A percentile compares a stretch with the other conserved stretches of the same genome.
These are phyloP conservation scores for Nannochloropsis oceanica DNA, from an alignment of 108 stramenopile genomes.

Conservation along the genomic window DNA sequence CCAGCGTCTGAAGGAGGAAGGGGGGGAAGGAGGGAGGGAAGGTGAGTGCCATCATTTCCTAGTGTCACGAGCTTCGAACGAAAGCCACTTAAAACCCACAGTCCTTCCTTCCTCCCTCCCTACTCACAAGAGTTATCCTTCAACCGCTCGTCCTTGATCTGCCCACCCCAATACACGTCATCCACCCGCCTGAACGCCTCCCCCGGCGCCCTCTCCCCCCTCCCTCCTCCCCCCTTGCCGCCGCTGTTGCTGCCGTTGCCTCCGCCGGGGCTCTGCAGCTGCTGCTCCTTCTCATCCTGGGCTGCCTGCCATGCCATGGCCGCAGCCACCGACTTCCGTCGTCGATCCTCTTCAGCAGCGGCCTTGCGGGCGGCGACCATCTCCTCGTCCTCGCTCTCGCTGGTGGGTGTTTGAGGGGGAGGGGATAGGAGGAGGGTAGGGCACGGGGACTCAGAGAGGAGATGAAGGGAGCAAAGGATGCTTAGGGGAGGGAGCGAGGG, in stretches of 20 bases:
- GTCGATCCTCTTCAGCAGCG: constrained; percentile 28
- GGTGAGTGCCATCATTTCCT: constrained; percentile 9
- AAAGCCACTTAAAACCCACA: not conserved
- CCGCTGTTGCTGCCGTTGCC: constrained; percentile 62
- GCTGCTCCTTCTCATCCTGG: constrained; percentile 6
- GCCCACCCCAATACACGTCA: constrained; percentile 69
- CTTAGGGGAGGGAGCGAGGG: not conserved
- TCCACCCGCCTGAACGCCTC: constrained; percentile 90
- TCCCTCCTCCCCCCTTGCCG: constrained; percentile 45
- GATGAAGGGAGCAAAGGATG: no score
- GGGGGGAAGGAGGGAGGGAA: not conserved
- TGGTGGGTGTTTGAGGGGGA: constrained; percentile 17
- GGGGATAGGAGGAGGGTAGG: no score
- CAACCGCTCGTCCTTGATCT: constrained; percentile 67
- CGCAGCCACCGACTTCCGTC: constrained; percentile 46
- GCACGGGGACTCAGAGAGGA: no score
- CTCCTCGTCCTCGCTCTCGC: constrained; percentile 15
- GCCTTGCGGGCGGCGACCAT: constrained; percentile 5
- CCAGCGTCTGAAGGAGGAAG: constrained; percentile 57
- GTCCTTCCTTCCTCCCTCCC: not conserved
- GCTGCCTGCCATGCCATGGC: constrained; percentile 65
- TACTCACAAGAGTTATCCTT: constrained; percentile 49
- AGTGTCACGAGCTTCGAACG: not conserved
- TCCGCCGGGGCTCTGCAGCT: constrained; percentile 25
- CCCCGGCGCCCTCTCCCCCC: constrained; percentile 32